Conservation (phyloP, 1,284 basidiomycete species). For the Irpex lacteus region DNA sequence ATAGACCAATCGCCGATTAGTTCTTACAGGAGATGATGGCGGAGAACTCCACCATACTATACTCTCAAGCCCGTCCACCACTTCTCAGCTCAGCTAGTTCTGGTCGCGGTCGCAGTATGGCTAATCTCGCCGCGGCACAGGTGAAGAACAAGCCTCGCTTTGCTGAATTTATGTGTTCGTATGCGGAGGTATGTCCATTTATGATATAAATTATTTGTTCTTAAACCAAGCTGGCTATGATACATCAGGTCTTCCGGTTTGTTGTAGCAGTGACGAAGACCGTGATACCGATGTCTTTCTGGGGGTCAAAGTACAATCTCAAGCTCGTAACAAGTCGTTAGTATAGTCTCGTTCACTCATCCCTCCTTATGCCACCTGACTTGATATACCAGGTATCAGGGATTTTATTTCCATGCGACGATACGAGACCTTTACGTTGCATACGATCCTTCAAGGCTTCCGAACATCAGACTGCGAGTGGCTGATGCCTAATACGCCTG, state of each 20-base stretch:
- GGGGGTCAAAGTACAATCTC: conserved; percentile 78
- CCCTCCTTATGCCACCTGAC: no score
- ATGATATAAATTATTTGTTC: background rate
- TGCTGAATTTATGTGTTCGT: conserved; percentile 68
- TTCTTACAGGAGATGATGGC: conserved; percentile 66
- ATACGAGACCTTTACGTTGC: conserved; percentile 82
- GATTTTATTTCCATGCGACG: conserved; percentile 72
- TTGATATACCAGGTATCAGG: conserved; percentile 77
- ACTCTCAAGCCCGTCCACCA: conserved; percentile 42
- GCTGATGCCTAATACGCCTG: conserved; percentile 52
- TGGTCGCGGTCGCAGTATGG: conserved; percentile 38
- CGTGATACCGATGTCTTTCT: conserved; percentile 75
- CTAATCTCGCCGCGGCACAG: conserved; percentile 41
- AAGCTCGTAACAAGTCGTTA: conserved; percentile 62
- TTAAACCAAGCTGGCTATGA: no score
- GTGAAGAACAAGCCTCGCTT: conserved; percentile 70
- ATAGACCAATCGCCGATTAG: background rate
- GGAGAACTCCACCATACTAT: conserved; percentile 49
- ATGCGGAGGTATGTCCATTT: conserved; percentile 48
- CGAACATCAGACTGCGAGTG: conserved; percentile 80
- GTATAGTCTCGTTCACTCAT: no score
- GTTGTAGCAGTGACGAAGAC: conserved; percentile 58
- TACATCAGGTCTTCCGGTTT: conserved; percentile 67
- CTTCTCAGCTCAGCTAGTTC: conserved; percentile 45
- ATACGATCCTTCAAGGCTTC: conserved; percentile 78